A percentile compares a stretch with the other conserved stretches of the same genome.
Conservation (phyloP, 2,329 filamentous ascomycete species). For the Boeremia lycopersici region DNA sequence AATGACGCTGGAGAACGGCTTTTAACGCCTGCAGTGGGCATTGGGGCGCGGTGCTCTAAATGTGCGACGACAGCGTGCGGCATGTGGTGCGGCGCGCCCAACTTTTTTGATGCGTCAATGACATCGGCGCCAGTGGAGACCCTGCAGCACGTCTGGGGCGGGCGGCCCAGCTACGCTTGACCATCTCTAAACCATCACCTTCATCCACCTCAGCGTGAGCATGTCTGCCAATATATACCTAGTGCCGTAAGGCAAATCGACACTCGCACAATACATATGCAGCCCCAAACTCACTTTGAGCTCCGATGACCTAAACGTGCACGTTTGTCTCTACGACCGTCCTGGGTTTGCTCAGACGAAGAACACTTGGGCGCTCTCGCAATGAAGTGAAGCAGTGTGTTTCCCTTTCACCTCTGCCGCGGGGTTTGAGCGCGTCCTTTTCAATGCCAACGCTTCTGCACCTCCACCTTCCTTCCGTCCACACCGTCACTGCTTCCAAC, state of each 20-base stretch:
- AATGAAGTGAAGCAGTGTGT: background rate
- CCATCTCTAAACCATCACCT: no score
- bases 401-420: background rate
- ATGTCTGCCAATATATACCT: no score
- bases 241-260: no score
- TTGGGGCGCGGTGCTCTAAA: background rate
- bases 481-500: background rate
- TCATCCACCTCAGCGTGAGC: no score
- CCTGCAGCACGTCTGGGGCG: background rate
- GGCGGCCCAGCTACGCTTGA: no score
- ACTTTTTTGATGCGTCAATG: slow-evolving; percentile 16
- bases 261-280: no score
- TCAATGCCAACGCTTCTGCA: no score
- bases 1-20: slow-evolving; percentile 8
- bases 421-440: no score
- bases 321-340: no score
- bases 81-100: background rate
- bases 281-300: no score
- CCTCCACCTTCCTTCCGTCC: background rate
- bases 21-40: slow-evolving; percentile 12
- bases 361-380: background rate
- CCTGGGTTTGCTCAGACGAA: no score
- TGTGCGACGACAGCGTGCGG: background rate
- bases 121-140: background rate
- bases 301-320: no score